These are phyloP conservation scores for Jasminum sambac DNA, from an alignment of 257 asterid genomes.

Conservation along the genomic window DNA sequence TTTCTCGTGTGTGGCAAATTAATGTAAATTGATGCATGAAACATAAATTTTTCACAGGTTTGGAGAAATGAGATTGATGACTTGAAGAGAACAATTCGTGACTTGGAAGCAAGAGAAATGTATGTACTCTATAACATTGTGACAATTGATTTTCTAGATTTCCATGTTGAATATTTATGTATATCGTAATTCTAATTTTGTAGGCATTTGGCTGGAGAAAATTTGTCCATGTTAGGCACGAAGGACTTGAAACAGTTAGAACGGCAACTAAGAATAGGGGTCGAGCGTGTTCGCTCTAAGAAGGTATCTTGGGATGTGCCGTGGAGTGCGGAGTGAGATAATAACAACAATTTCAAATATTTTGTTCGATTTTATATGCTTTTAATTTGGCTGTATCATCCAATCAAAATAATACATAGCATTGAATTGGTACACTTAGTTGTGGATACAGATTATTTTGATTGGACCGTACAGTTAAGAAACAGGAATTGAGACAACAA, in stretches of 20 bases:
- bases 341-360: no score
- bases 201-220: conserved; percentile 62
- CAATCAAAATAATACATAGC: no score
- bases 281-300: conserved; percentile 60
- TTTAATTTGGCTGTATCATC: not conserved
- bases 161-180: not conserved
- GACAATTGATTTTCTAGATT: not conserved
- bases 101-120: conserved; percentile 54
- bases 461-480: no score
- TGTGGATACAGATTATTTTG: no score
- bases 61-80: conserved; percentile 57
- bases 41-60: conserved; percentile 27
- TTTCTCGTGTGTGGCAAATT: not conserved
- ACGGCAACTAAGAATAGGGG: conserved; percentile 54
- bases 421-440: not conserved
- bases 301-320: no score
- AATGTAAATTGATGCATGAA: not conserved
- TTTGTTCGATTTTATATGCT: no score
- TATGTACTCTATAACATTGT: conserved; percentile 12
- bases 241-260: conserved; percentile 61
- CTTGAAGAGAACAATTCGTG: conserved; percentile 43
- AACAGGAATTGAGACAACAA: no score
- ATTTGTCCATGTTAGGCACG: conserved; percentile 48
- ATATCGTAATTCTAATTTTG: conserved; percentile 7
- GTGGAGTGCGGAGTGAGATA: no score